These are phyloP conservation scores for Tylopilus orsonianus DNA, from an alignment of 1,284 basidiomycete genomes.

Conservation along the genomic window DNA sequence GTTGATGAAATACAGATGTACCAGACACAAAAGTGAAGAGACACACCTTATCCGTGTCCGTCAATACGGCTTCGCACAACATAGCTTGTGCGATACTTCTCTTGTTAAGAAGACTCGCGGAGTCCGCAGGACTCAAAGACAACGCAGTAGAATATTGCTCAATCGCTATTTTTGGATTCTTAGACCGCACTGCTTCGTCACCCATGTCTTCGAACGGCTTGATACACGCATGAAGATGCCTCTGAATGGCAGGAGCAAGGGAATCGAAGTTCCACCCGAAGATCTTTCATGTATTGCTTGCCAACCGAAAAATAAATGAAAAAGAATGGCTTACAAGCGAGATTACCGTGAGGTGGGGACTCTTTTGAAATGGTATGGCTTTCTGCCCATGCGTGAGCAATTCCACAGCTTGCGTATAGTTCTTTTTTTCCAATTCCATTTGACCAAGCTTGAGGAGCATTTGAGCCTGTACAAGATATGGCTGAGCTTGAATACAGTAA, in stretches of 20 bases:
- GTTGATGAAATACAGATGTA: not conserved
- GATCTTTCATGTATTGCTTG: not conserved
- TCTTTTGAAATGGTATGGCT: not conserved
- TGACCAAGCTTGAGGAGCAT: not conserved
- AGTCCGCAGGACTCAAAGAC: not conserved
- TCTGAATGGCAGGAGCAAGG: not conserved
- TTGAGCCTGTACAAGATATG: not conserved
- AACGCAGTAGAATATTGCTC: not conserved
- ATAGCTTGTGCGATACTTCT: conserved; percentile 3
- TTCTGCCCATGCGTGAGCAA: not conserved
- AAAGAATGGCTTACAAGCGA: not conserved
- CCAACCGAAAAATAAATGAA: not conserved
- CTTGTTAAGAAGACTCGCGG: conserved; percentile 7
- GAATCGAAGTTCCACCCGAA: conserved; percentile 4
- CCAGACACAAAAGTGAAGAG: not conserved
- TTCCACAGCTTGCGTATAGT: not conserved
- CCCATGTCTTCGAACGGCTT: not conserved
- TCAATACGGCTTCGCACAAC: not conserved
- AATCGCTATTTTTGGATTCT: not conserved
- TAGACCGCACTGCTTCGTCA: not conserved
- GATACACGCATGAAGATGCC: not conserved
- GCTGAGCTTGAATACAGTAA: not conserved
- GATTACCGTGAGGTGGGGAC: not conserved
- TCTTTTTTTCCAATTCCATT: not conserved
- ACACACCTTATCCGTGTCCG: not conserved